Evolutionary conservation across 768 basidiomycete genomes (phyloP).

Genomic region (Leccinellum luteum): DNA sequence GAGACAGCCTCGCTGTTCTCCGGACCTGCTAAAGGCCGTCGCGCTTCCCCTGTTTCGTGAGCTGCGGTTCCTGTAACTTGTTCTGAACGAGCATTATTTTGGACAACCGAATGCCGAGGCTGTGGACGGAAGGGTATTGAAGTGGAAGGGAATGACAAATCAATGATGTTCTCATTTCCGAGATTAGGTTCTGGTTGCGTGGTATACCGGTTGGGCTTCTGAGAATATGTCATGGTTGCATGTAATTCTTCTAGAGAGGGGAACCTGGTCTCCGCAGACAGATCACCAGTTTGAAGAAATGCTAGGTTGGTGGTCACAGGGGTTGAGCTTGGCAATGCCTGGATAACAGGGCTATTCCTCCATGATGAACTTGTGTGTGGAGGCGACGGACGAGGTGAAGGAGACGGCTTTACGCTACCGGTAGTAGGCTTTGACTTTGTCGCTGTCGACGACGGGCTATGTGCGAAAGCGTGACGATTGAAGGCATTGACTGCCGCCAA

Average conservation of each 20-base stretch:
- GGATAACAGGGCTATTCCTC: constrained; percentile 17
- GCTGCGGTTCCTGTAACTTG: constrained; percentile 54
- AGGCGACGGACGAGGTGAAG: constrained; percentile 31
- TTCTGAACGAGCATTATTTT: constrained; percentile 51
- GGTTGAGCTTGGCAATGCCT: constrained; percentile 35
- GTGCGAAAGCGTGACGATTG: constrained; percentile 17
- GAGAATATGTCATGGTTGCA: constrained; percentile 43
- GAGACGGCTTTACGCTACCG: constrained; percentile 18
- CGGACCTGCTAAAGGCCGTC: constrained; percentile 7
- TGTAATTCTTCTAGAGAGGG: constrained; percentile 87
- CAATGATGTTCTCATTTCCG: constrained; percentile 16
- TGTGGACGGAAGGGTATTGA: constrained; percentile 22
- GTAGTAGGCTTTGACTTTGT: constrained; percentile 21
- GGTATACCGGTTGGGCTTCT: constrained; percentile 17
- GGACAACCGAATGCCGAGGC: constrained; percentile 19
- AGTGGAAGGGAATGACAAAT: constrained; percentile 23
- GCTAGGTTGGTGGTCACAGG: constrained; percentile 29
- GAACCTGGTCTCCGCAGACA: constrained; percentile 69
- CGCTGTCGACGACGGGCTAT: constrained; percentile 14
- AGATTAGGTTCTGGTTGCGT: constrained; percentile 12
- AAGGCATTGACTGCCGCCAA: constrained; percentile 50
- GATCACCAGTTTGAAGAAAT: constrained; percentile 38
- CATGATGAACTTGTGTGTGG: constrained; percentile 16
- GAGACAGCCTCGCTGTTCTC: constrained; percentile 16
- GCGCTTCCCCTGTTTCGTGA: constrained; percentile 36